Evolutionary conservation across 257 asterid genomes (phyloP).

Genomic region (Cinchona pubescens): DNA sequence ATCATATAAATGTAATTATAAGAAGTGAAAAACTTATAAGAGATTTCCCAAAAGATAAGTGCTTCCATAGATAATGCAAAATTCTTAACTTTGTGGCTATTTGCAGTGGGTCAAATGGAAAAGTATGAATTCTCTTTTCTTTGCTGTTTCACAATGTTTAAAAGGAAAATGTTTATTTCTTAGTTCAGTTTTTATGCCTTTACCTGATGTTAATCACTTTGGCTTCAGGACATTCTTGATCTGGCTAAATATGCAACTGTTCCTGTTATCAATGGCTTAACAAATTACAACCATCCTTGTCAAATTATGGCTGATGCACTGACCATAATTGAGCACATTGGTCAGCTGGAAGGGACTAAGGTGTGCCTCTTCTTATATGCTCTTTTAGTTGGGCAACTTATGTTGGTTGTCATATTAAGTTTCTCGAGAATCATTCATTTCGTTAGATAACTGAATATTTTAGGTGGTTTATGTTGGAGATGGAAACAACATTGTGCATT

Average conservation of each 20-base stretch:
- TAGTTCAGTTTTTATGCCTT: not conserved
- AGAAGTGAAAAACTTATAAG: not conserved
- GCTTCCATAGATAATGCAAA: not conserved
- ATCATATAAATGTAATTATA: not conserved
- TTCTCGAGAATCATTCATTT: not conserved
- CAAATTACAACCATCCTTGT: slow-evolving; percentile 92
- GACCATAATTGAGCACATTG: slow-evolving; percentile 83
- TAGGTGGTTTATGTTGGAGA: slow-evolving; percentile 98
- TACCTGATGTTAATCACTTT: slow-evolving; percentile 8
- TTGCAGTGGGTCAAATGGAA: not conserved
- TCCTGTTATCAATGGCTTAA: slow-evolving; percentile 90
- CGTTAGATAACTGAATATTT: slow-evolving; percentile 15
- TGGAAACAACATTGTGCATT: slow-evolving; percentile 95
- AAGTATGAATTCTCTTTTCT: not conserved
- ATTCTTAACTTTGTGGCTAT: not conserved
- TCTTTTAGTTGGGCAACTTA: not conserved
- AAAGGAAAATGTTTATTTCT: not conserved
- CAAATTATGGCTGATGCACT: slow-evolving; percentile 99
- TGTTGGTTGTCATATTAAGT: not conserved
- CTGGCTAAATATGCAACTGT: slow-evolving; percentile 80
- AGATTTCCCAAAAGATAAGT: not conserved
- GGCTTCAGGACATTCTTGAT: slow-evolving; percentile 80
- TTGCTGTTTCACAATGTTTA: not conserved
- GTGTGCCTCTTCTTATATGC: slow-evolving; percentile 32
- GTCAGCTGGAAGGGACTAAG: slow-evolving; percentile 82